Evolutionary conservation across 2,329 filamentous ascomycete genomes (phyloP).

Genomic region (Talaromyces marneffei): DNA sequence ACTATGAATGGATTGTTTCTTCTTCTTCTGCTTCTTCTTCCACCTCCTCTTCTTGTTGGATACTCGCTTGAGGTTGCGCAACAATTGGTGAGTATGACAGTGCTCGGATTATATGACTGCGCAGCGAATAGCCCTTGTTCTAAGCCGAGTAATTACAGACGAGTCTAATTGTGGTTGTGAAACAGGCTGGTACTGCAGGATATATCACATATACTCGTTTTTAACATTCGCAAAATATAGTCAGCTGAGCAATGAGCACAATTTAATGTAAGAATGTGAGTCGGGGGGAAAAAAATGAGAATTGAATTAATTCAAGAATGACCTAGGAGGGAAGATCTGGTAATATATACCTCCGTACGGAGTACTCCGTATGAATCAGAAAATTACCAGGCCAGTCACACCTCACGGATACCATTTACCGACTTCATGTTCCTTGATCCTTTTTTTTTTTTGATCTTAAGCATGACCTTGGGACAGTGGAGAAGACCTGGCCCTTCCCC

Average conservation of each 20-base stretch:
- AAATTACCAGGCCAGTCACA: neutral
- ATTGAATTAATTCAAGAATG: neutral
- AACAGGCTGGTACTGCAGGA: neutral
- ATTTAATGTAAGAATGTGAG: neutral
- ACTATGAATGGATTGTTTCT: neutral
- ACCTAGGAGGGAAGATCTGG: neutral
- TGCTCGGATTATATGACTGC: neutral
- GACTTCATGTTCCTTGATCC: neutral
- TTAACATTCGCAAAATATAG: neutral
- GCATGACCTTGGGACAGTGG: neutral
- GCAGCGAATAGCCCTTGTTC: neutral
- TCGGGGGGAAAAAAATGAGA: neutral
- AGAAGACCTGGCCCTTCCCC: neutral
- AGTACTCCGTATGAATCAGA: neutral
- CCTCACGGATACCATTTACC: neutral
- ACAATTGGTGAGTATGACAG: neutral
- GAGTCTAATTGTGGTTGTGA: slow-evolving; percentile 1
- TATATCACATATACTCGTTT: neutral
- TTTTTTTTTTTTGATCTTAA: neutral
- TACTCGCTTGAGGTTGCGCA: neutral
- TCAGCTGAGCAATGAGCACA: neutral
- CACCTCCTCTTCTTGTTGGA: neutral
- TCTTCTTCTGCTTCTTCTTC: no score
- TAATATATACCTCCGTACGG: slow-evolving; percentile 2
- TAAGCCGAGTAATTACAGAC: neutral